Evolutionary conservation across 306 rosid genomes (phyloP), one percentile per base, ranked within the genome.

Genomic region (Malus domestica): DNA sequence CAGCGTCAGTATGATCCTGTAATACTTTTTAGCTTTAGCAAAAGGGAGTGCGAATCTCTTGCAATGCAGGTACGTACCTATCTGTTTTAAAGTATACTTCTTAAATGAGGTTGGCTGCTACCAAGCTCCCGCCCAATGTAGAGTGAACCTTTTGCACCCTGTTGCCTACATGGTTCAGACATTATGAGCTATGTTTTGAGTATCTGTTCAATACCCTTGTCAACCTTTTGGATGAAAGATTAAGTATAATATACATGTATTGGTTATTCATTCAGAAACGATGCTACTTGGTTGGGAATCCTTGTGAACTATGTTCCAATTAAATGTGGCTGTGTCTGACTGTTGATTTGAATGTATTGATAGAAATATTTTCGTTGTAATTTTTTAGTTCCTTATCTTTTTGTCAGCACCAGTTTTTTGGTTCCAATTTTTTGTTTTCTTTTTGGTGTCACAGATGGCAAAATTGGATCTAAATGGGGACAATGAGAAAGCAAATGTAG

Each of bases 1-100:
- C 96, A 95, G 76, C 97, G 98, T 23, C 93, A 95, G 66, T 95
- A 92, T 67, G 97, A 95, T 72, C 98, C 98, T 12, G 97, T 95
- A 54, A 95, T 95, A 85, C 88, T 92, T 61, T 95, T 95, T 87
- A 88, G 97, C 85, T 95, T 95, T 81, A 95, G 98, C 93, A 95
- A 92, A 88, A 88, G 91, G 83, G 98, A 95, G 80, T 95, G 98
- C 54, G 98, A 95, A 68, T 65, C 81, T 80, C 98, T 92, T 73
- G 98, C 98, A 59, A 90, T 92, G 98, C 98, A 95, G 98, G 98
- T 95, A 75, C 70, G 51, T 68, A 67, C n/a, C 65, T 58, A 63
- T 29, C 67, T 72, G 29, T 11, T 68, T 52, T 73, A 29, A 32
- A 63, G 16, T 62, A 32, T 67, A 32, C 40, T 32, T 58, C 57